Evolutionary conservation across 2,329 filamentous ascomycete species (phyloP).

Genomic region (Diaporthe caulivora): DNA sequence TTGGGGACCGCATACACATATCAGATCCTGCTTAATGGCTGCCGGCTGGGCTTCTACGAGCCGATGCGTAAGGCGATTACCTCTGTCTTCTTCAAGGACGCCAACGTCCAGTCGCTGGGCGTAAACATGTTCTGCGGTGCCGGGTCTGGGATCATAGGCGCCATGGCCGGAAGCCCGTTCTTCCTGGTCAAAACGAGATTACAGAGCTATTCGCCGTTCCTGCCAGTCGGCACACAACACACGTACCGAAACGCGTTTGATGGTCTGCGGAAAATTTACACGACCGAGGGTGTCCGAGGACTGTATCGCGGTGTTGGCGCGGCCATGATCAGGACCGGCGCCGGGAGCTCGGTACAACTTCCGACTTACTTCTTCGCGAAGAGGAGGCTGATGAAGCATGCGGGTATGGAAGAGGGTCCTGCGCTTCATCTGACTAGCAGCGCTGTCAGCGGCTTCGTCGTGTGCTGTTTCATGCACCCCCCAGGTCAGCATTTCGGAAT

Average conservation of each 20-base stretch:
- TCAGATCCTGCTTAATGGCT: constrained; percentile 96
- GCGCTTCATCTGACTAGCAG: constrained; percentile 91
- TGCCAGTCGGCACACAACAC: constrained; percentile 97
- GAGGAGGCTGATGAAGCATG: constrained; percentile 81
- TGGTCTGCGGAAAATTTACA: constrained; percentile 84
- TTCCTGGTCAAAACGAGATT: constrained; percentile 98
- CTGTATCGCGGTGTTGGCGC: constrained; percentile 92
- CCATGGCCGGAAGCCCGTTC: constrained; percentile 93
- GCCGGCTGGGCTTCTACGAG: constrained; percentile 97
- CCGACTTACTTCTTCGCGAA: constrained; percentile 99
- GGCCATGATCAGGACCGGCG: constrained; percentile 95
- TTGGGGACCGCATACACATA: constrained; percentile 95
- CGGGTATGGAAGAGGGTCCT: constrained; percentile 91
- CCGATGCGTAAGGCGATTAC: constrained; percentile 84
- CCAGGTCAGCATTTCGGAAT: constrained; percentile 70
- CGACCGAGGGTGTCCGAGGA: constrained; percentile 80
- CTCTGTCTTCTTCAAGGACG: constrained; percentile 76
- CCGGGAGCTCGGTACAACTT: constrained; percentile 94
- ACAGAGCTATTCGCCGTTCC: constrained; percentile 92
- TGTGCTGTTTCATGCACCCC: constrained; percentile 98
- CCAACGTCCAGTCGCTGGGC: constrained; percentile 82
- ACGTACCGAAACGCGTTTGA: constrained; percentile 88
- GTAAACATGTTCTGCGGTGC: constrained; percentile 97
- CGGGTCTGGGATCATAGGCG: constrained; percentile 88
- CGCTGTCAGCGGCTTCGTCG: constrained; percentile 91